Conservation (phyloP, 805 yeast genomes). For the Yarrowia osloensis region DNA sequence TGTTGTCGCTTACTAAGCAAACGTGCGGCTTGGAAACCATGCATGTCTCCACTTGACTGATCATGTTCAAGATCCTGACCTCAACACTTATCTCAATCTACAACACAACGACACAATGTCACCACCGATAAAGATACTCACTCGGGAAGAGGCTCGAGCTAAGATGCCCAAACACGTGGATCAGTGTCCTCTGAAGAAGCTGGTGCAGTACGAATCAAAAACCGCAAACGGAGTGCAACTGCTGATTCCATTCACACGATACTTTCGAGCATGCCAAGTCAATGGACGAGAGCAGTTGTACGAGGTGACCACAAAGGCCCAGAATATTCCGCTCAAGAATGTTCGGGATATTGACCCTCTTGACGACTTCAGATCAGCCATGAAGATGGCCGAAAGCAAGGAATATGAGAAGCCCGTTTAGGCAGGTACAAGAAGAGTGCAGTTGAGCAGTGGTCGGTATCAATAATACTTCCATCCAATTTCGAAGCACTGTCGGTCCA, state of each 20-base stretch:
- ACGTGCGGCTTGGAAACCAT: background rate
- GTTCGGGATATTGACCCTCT: background rate
- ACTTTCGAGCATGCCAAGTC: slow-evolving; percentile 35
- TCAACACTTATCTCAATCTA: background rate
- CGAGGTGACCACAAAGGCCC: slow-evolving; percentile 8
- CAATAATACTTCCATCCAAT: too few species aligned
- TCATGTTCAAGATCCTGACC: background rate
- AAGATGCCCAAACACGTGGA: slow-evolving; percentile 24
- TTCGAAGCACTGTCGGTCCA: too few species aligned
- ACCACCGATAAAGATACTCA: slow-evolving; percentile 13
- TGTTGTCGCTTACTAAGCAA: background rate
- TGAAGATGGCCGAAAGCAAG: background rate
- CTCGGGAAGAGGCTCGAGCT: slow-evolving; percentile 9
- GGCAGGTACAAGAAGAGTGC: too few species aligned
- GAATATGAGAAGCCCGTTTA: background rate
- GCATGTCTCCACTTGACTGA: background rate
- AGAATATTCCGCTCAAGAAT: background rate
- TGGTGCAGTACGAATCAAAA: slow-evolving; percentile 40
- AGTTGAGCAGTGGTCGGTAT: too few species aligned
- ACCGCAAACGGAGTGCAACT: slow-evolving; percentile 12
- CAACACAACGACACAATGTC: background rate
- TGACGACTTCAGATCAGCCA: slow-evolving; percentile 1
- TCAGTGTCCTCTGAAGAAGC: slow-evolving; percentile 37
- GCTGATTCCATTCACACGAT: slow-evolving; percentile 37
- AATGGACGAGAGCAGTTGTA: slow-evolving; percentile 8